These are phyloP conservation scores for Penicillium vulpinum DNA, from an alignment of 2,329 filamentous ascomycete genomes.

Conservation along the genomic window DNA sequence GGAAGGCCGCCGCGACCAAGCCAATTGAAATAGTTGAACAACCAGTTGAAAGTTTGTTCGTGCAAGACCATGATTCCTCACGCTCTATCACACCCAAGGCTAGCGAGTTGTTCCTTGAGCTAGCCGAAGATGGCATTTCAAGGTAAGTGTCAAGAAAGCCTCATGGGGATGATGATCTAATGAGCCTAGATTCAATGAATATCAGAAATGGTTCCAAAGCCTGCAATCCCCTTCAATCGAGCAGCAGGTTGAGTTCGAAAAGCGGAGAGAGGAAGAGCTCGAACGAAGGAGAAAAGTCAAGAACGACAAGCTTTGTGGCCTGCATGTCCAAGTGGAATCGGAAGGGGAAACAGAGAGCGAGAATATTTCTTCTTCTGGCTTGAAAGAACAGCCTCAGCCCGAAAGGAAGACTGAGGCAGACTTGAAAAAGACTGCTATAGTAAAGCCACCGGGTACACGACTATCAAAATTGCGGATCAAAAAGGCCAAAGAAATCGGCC, in stretches of 20 bases:
- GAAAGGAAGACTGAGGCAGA: neutral
- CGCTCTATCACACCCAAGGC: neutral
- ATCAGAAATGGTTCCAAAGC: neutral
- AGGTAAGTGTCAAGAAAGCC: neutral
- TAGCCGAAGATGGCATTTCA: neutral
- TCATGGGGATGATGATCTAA: neutral
- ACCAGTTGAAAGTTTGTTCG: neutral
- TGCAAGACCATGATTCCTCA: neutral
- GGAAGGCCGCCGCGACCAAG: neutral
- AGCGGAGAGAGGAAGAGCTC: neutral
- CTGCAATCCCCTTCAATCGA: neutral
- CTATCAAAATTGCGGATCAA: neutral
- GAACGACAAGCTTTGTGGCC: neutral
- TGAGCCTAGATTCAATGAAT: neutral
- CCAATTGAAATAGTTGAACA: neutral
- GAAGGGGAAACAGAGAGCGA: neutral
- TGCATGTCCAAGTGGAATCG: neutral
- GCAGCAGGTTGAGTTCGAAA: neutral
- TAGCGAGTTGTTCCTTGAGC: neutral
- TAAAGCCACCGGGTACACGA: neutral
- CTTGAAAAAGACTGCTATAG: neutral
- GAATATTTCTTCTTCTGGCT: neutral
- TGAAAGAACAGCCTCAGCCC: neutral
- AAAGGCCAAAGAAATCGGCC: neutral
- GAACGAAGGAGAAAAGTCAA: neutral